A percentile compares a stretch with the other conserved stretches of the same genome.
phyloP scores from a whole-genome alignment of 805 yeast genomes.

The Lipomyces japonicus region DNA sequence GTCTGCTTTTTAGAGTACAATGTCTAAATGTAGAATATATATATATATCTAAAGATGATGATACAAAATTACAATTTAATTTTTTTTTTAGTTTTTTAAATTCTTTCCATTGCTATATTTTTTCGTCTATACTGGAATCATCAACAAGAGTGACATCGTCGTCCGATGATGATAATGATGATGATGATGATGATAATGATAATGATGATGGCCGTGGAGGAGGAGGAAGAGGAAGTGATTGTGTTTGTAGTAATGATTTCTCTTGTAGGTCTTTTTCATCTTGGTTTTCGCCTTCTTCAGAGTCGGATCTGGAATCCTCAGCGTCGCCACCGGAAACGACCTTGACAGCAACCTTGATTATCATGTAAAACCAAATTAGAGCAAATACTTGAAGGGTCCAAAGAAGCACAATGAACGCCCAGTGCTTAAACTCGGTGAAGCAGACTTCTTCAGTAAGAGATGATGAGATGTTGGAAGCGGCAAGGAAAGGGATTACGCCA shows the following conservation, averaged over 20 bases:
- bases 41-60: neutral
- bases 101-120: too few species aligned
- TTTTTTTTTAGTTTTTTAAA: too few species aligned
- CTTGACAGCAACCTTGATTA: slow-evolving; percentile 62
- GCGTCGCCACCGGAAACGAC: slow-evolving; percentile 73
- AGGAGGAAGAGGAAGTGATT: too few species aligned
- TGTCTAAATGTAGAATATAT: neutral
- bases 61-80: neutral
- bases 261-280: slow-evolving; percentile 1
- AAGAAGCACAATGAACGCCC: slow-evolving; percentile 52
- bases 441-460: slow-evolving; percentile 34
- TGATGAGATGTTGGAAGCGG: neutral
- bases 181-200: neutral
- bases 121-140: neutral
- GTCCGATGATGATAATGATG: neutral
- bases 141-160: neutral
- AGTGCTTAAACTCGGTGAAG: slow-evolving; percentile 35
- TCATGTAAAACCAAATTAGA: slow-evolving; percentile 70
- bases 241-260: neutral
- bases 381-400: slow-evolving; percentile 64
- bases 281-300: slow-evolving; percentile 50
- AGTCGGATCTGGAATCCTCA: slow-evolving; percentile 83
- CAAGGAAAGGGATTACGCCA: neutral
- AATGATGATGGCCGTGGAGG: too few species aligned
- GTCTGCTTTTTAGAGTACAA: neutral